Evolutionary conservation across 2,329 filamentous ascomycete genomes (phyloP).

Genomic region (Cryphonectria japonica): DNA sequence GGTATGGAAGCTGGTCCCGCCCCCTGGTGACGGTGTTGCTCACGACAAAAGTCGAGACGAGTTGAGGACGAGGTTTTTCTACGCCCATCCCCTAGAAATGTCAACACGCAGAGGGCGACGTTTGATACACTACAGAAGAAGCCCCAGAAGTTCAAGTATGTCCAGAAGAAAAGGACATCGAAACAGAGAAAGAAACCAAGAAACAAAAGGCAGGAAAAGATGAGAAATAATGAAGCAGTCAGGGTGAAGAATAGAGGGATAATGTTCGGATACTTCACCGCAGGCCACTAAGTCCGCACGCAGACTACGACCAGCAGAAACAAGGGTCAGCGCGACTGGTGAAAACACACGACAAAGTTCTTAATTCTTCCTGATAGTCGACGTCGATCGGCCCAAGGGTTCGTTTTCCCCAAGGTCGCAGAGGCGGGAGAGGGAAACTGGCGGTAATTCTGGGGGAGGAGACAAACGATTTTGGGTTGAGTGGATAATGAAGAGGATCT

Average conservation of each 20-base stretch:
- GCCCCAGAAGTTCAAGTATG: not conserved
- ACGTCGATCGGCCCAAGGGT: not conserved
- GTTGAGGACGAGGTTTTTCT: not conserved
- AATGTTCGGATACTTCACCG: not conserved
- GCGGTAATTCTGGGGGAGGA: slow-evolving; percentile 12
- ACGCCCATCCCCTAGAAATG: not conserved
- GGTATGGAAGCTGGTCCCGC: not conserved
- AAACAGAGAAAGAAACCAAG: not conserved
- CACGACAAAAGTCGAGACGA: not conserved
- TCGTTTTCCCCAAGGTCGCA: not conserved
- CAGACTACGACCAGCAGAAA: not conserved
- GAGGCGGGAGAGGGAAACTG: not conserved
- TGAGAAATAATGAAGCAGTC: no score
- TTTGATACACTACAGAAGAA: not conserved
- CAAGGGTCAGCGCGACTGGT: not conserved
- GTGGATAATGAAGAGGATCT: slow-evolving; percentile 20
- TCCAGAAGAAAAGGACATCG: not conserved
- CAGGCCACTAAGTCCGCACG: not conserved
- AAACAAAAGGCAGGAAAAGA: not conserved
- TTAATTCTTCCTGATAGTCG: not conserved
- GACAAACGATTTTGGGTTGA: not conserved
- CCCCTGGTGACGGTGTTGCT: not conserved
- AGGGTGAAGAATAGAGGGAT: not conserved
- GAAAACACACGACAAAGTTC: not conserved
- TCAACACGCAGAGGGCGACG: no score